Base-by-base conservation (phyloP, 306 rosid genomes). In the Cucurbita pepo region DNA sequence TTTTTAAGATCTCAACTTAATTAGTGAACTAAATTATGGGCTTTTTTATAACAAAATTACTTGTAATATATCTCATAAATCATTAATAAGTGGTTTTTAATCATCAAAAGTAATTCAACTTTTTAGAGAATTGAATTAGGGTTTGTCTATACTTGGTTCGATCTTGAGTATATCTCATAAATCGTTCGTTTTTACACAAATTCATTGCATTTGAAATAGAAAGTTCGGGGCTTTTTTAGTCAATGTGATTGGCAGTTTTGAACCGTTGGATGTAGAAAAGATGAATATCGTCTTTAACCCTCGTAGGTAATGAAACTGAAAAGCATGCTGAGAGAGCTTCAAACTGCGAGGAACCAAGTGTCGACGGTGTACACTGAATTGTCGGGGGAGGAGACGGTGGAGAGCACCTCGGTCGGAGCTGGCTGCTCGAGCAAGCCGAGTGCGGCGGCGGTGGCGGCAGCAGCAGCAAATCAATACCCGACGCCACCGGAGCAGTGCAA, bases 321-420 rank as follows among this genome's bases (percentile, higher is more conserved):
- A 75, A 82, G 76, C 8, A 78, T 91, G 82, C 80, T 94, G 73
- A 88, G 87, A 80, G 90, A 88, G 18, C 74, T 69, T 48, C 95
- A 89, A 82, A 79, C 48, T 16, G 70, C 67, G 1, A 82, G 84
- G 85, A 87, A 88, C 57, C 93, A 86, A 72, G 81, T 78, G 11
- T 85, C 96, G 11, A 72, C 82, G 10, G 88, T 81, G 4, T 90
- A 87, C 79, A 87, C 92, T 15, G 97, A 90, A 34, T 69, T 90
- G 41, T 90, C 97, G 18, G 96, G 89, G 2, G 97, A 89, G 65
- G 99, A 91, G 78, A 94, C 97, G 9, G 97, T 91, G 36, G 97
- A 91, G 62, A 89, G 96, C 88, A 85, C 90, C 10, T 89, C 96
- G 43, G 89, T 47, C 12, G 77, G 69, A 16, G 56, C 84, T 2